These are phyloP conservation scores for Mycena floridula DNA, from an alignment of 768 basidiomycete genomes.

Conservation along the genomic window DNA sequence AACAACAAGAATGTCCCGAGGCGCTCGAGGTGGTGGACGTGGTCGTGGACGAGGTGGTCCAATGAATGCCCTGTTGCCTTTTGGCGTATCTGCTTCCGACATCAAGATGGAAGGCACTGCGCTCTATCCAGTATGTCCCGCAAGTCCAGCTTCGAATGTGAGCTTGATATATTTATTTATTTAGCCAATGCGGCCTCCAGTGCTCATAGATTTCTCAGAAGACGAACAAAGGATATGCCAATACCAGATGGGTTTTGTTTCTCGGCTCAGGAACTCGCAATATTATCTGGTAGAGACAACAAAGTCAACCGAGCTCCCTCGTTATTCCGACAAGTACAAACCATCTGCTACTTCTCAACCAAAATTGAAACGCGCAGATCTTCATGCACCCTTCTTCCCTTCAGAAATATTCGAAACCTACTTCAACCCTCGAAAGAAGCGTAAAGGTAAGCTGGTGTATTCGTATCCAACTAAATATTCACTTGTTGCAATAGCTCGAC, in stretches of 20 bases:
- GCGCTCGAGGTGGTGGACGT: constrained; percentile 31
- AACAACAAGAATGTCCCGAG: constrained; percentile 13
- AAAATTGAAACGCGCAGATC: constrained; percentile 58
- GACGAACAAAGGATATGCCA: constrained; percentile 63
- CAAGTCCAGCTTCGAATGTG: neutral
- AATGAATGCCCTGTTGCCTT: constrained; percentile 51
- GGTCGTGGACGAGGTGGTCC: constrained; percentile 55
- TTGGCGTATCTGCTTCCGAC: constrained; percentile 79
- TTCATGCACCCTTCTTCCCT: constrained; percentile 77
- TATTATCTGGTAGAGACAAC: constrained; percentile 72
- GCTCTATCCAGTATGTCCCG: constrained; percentile 67
- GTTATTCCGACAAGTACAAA: constrained; percentile 82
- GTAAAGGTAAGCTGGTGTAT: constrained; percentile 34
- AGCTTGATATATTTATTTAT: constrained; percentile 6
- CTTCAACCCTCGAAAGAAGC: constrained; percentile 70
- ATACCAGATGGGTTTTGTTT: constrained; percentile 60
- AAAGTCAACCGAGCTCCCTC: constrained; percentile 71
- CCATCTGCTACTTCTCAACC: constrained; percentile 56
- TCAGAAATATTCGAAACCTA: constrained; percentile 68
- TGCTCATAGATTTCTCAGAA: constrained; percentile 56
- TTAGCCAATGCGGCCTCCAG: constrained; percentile 65
- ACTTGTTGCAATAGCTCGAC: constrained; percentile 4
- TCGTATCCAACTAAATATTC: neutral
- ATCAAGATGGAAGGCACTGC: constrained; percentile 74
- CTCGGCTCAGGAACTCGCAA: constrained; percentile 59